A percentile compares a stretch with the other conserved stretches of the same genome.
These are phyloP conservation scores for Ophiocordyceps camponoti-rufipedis DNA, from an alignment of 2,329 filamentous ascomycete species.

Conservation along the genomic window DNA sequence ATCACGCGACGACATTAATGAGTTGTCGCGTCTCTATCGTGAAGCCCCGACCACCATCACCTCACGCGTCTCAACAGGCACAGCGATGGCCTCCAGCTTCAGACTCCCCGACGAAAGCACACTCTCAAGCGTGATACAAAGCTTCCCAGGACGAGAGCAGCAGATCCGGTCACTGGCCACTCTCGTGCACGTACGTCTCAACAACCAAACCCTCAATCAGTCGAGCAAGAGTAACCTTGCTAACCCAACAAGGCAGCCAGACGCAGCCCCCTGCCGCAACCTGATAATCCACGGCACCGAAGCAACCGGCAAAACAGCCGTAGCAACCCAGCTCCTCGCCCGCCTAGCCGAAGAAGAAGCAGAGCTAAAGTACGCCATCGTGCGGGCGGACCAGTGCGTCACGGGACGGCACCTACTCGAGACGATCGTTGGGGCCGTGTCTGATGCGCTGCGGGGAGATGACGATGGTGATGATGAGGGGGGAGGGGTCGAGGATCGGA, in stretches of 20 bases:
- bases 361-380: slow-evolving; percentile 36
- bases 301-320: slow-evolving; percentile 68
- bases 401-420: slow-evolving; percentile 64
- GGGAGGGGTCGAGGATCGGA: slow-evolving; percentile 14
- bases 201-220: no score
- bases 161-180: slow-evolving; percentile 41
- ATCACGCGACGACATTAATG: no score
- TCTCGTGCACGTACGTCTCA: slow-evolving; percentile 28
- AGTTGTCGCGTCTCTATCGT: background rate
- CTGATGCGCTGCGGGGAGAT: slow-evolving; percentile 28
- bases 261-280: slow-evolving; percentile 51
- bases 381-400: slow-evolving; percentile 60
- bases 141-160: slow-evolving; percentile 37
- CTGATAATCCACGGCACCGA: slow-evolving; percentile 71
- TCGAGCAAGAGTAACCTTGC: no score
- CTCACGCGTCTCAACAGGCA: no score
- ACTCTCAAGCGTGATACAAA: slow-evolving; percentile 23
- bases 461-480: slow-evolving; percentile 4
- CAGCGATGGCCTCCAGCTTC: slow-evolving; percentile 23
- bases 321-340: slow-evolving; percentile 33
- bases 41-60: background rate
- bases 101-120: slow-evolving; percentile 32
- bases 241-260: slow-evolving; percentile 23
- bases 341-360: slow-evolving; percentile 7
- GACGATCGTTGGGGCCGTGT: slow-evolving; percentile 42